Evolutionary conservation across 129 eudicot genomes (phyloP).

Genomic region (Oenanthe sinensis): DNA sequence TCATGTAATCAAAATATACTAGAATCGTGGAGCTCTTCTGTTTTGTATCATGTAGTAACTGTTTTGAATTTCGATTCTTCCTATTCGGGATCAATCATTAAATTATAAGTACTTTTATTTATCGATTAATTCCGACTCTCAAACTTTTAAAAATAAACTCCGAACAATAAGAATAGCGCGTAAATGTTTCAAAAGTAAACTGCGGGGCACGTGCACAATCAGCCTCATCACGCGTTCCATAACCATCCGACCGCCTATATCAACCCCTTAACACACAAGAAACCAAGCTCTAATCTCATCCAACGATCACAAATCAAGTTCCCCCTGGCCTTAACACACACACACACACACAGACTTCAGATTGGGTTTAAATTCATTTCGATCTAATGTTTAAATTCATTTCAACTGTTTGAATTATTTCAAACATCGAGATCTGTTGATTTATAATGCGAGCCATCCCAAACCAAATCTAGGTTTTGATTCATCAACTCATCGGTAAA

Average conservation of each 20-base stretch:
- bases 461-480: constrained; percentile 12
- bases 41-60: no score
- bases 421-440: background rate
- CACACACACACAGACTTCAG: background rate
- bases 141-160: no score
- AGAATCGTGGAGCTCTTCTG: no score
- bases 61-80: no score
- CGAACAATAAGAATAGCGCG: background rate
- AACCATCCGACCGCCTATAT: background rate
- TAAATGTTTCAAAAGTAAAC: background rate
- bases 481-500: no score
- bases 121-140: no score
- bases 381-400: background rate
- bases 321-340: background rate
- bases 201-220: constrained; percentile 2
- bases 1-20: no score
- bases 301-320: background rate
- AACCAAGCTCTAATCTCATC: background rate
- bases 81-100: no score
- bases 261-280: background rate
- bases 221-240: background rate
- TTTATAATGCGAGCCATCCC: no score
- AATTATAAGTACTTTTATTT: no score
- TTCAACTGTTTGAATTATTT: background rate
- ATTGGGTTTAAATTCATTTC: background rate